Evolutionary conservation across 2,329 filamentous ascomycete species (phyloP).

Genomic region (Xylariaceae sp.): DNA sequence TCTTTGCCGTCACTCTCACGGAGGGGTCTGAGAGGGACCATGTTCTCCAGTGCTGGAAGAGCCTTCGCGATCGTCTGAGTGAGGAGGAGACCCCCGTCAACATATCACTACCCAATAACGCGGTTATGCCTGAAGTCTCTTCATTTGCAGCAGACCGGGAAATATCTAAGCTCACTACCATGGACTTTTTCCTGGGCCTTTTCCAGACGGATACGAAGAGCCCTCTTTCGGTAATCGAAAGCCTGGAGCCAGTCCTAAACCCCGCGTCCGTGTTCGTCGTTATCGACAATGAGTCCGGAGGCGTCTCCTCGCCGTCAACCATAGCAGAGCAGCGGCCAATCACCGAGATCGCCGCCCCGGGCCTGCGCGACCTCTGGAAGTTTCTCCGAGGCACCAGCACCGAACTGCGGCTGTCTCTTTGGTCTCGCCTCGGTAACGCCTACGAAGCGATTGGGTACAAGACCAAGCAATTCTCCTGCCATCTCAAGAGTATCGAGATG

Average conservation of each 20-base stretch:
- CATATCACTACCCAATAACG: conserved; percentile 73
- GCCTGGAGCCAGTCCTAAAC: conserved; percentile 85
- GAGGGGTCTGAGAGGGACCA: conserved; percentile 52
- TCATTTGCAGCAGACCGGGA: conserved; percentile 79
- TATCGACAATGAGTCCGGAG: conserved; percentile 14
- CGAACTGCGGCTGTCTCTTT: conserved; percentile 78
- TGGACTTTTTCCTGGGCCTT: conserved; percentile 90
- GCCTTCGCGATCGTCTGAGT: conserved; percentile 46
- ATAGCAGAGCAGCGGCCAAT: conserved; percentile 35
- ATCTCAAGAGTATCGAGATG: conserved; percentile 78
- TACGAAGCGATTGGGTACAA: conserved; percentile 79
- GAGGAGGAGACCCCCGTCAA: conserved; percentile 35
- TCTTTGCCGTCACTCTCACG: conserved; percentile 47
- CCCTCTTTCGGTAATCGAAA: conserved; percentile 81
- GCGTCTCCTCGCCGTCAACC: conserved; percentile 10
- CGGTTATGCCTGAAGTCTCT: conserved; percentile 82
- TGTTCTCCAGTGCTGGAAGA: conserved; percentile 53
- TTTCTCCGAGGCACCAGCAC: conserved; percentile 79
- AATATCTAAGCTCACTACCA: conserved; percentile 85
- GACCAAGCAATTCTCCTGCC: conserved; percentile 84
- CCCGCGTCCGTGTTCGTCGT: conserved; percentile 50
- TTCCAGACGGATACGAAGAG: conserved; percentile 80
- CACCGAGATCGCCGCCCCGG: conserved; percentile 47
- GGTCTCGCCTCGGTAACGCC: conserved; percentile 84
- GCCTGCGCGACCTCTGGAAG: conserved; percentile 72